These are phyloP conservation scores for Lojkania enalia DNA, from an alignment of 2,329 filamentous ascomycete species.

Conservation along the genomic window DNA sequence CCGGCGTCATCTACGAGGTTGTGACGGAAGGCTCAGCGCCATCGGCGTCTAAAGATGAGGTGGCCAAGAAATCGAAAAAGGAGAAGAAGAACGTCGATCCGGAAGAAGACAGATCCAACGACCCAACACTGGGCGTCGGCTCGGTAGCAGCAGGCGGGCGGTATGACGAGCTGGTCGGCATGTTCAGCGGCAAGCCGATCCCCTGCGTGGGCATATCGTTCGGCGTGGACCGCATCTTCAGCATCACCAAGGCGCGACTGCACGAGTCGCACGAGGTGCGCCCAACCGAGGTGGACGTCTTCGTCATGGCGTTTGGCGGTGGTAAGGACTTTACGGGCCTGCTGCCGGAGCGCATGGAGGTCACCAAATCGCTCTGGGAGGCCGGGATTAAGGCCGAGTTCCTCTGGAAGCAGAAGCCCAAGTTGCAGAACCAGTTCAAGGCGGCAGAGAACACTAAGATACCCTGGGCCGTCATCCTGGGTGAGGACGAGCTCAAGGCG, in stretches of 20 bases:
- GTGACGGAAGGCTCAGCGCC: constrained; percentile 77
- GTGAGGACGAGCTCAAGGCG: constrained; percentile 82
- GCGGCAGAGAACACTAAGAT: constrained; percentile 78
- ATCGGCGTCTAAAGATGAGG: constrained; percentile 40
- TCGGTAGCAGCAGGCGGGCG: constrained; percentile 70
- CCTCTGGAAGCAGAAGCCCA: constrained; percentile 86
- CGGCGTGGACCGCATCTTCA: constrained; percentile 93
- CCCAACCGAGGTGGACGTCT: constrained; percentile 82
- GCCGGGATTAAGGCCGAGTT: constrained; percentile 92
- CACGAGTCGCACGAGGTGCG: constrained; percentile 61
- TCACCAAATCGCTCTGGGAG: constrained; percentile 78
- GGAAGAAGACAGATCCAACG: constrained; percentile 72
- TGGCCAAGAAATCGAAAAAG: constrained; percentile 48
- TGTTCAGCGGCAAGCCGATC: constrained; percentile 89
- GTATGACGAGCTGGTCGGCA: constrained; percentile 91
- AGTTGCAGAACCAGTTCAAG: constrained; percentile 87
- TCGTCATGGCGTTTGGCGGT: constrained; percentile 91
- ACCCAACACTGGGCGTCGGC: constrained; percentile 81
- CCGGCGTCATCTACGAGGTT: constrained; percentile 87
- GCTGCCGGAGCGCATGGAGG: constrained; percentile 79
- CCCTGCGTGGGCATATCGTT: constrained; percentile 93
- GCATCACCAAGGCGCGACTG: constrained; percentile 79
- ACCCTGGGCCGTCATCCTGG: constrained; percentile 85
- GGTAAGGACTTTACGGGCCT: constrained; percentile 82
- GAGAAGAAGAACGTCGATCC: constrained; percentile 30